phyloP scores from a whole-genome alignment of 176 grass and related monocot genomes.

The Oryza meyeriana region DNA sequence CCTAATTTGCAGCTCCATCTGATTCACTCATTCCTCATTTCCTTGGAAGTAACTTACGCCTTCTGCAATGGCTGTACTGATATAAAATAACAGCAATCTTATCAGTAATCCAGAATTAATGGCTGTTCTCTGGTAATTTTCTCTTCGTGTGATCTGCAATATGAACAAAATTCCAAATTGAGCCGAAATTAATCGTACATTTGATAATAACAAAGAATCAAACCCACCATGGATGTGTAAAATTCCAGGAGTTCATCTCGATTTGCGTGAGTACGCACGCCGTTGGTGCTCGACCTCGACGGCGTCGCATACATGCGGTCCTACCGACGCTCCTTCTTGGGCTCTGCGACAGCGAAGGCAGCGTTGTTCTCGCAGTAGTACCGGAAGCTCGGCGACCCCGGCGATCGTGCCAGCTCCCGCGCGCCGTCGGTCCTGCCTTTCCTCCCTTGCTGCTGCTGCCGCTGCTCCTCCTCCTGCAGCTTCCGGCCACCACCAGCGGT shows the following conservation, averaged over 20 bases:
- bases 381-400: slow-evolving; percentile 18
- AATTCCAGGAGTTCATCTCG: background rate
- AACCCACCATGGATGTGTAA: background rate
- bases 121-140: too few relatives aligned
- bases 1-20: background rate
- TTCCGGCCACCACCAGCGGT: too few relatives aligned
- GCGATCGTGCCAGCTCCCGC: background rate
- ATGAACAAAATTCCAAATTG: background rate
- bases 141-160: too few relatives aligned
- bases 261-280: background rate
- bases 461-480: background rate
- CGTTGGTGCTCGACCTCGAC: background rate
- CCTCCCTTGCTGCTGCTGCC: background rate
- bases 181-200: background rate
- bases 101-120: background rate
- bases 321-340: background rate
- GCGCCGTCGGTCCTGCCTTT: too few relatives aligned
- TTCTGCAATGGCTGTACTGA: background rate
- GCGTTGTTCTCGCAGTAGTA: background rate
- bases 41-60: background rate
- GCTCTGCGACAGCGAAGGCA: background rate
- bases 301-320: too few relatives aligned
- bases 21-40: background rate
- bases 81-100: background rate
- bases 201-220: background rate